Conservation (phyloP, 345 rosid genomes). For the Heritiera littoralis region DNA sequence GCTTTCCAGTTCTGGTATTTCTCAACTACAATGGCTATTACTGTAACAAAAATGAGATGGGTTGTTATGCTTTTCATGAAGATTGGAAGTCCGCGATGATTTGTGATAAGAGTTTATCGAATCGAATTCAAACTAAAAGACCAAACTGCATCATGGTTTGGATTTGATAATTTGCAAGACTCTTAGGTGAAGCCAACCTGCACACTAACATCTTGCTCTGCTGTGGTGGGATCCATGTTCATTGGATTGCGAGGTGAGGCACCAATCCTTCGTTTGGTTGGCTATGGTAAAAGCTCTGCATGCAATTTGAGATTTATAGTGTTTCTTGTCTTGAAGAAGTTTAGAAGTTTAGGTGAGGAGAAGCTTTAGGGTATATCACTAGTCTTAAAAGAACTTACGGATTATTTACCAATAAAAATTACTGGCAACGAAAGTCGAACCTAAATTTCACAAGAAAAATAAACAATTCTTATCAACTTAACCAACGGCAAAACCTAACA, state of each 20-base stretch:
- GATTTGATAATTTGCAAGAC: not conserved
- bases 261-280: conserved; percentile 1
- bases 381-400: too few relatives aligned
- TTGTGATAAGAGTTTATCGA: not conserved
- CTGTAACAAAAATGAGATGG: conserved; percentile 21
- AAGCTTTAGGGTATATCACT: too few relatives aligned
- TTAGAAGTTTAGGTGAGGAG: not conserved
- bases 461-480: too few relatives aligned
- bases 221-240: not conserved
- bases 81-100: not conserved
- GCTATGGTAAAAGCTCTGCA: not conserved
- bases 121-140: not conserved
- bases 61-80: conserved; percentile 27
- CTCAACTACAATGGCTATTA: conserved; percentile 68
- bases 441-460: too few relatives aligned
- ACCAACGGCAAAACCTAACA: too few relatives aligned
- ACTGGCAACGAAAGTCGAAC: too few relatives aligned
- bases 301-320: not conserved
- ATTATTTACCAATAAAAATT: too few relatives aligned
- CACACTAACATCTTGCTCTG: not conserved
- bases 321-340: not conserved
- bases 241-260: not conserved
- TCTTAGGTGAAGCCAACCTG: not conserved
- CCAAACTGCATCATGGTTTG: not conserved
- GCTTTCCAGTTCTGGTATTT: conserved; percentile 68